Conservation (phyloP, 2,329 filamentous ascomycete genomes). For the Arthrocladium fulminans region DNA sequence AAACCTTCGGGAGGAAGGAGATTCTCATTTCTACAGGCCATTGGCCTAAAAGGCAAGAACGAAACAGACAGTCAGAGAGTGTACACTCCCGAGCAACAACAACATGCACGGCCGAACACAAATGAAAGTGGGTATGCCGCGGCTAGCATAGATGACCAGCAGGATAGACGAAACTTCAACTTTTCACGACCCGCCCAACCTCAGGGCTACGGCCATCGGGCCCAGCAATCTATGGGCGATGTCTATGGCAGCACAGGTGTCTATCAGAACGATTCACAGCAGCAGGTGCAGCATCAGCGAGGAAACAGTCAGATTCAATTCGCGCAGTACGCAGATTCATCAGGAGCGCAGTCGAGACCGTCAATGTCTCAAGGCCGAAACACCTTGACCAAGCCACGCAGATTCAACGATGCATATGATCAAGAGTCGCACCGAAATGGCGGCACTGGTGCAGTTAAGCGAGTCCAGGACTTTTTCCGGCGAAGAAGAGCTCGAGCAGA, state of each 20-base stretch:
- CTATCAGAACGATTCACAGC: constrained; percentile 16
- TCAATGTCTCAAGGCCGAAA: constrained; percentile 40
- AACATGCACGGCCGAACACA: constrained; percentile 15
- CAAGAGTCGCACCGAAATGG: constrained; percentile 67
- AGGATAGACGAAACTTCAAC: constrained; percentile 19
- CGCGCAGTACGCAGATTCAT: constrained; percentile 34
- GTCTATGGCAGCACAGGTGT: constrained; percentile 24
- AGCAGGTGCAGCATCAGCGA: constrained; percentile 23
- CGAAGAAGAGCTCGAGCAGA: constrained; percentile 63
- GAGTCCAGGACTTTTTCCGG: constrained; percentile 98
- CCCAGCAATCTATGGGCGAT: constrained; percentile 12
- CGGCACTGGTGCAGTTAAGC: constrained; percentile 75
- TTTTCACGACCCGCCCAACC: constrained; percentile 21
- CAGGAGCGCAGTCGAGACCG: constrained; percentile 28
- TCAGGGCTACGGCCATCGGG: constrained; percentile 14
- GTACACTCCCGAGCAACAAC: constrained; percentile 30
- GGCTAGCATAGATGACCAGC: constrained; percentile 16
- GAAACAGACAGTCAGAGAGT: constrained; percentile 35
- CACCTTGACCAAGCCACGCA: constrained; percentile 71
- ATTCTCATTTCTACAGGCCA: constrained; percentile 60
- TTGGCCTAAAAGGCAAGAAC: constrained; percentile 56
- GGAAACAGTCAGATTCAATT: constrained; percentile 29
- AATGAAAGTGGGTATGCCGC: constrained; percentile 11
- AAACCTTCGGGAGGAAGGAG: constrained; percentile 50
- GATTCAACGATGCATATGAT: constrained; percentile 82